Evolutionary conservation across 306 rosid species (phyloP), one percentile per base, ranked within the genome.

Genomic region (Dicorynia guianensis): DNA sequence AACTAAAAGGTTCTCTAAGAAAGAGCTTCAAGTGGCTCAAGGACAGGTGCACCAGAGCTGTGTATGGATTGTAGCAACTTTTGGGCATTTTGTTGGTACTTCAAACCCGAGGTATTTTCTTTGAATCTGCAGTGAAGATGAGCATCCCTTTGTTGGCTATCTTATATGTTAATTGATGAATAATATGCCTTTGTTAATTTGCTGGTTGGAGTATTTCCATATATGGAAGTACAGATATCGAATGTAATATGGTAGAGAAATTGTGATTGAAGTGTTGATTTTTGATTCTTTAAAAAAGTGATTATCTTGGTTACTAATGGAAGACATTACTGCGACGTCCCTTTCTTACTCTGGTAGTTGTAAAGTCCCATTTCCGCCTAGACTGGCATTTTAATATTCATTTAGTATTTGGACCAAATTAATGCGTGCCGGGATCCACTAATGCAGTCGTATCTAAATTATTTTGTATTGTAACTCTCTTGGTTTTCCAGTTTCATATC

Each of bases 11-110:
- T 3, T 85, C 95, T 40, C 40, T 94, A 7, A 81, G 93, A 75
- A 94, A 90, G 88, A 91, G 96, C 75, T 86, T 91, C 74, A 82
- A 85, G 84, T 94, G 98, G 98, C 77, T 94, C 49, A 94, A 91
- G 81, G 93, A 94, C 19, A 84, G 92, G 53, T 94, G 87, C 80
- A 74, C 74, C 62, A 87, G 93, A 75, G 91, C 84, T 55, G 94
- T 92, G n/a, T 39, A 79, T 67, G 96, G 98, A 1, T 86, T 89
- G 90, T 93, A 89, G 84, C 65, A 36, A 40, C 44, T 55, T 56
- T 15, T 66, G 39, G 11, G 46, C 10, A 18, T 69, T 35, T 20
- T 17, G 9, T 47, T 18, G 13, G 8, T 49, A 11, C 42, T 67
- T 47, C 64, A 48, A 47, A 18, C 47, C 57, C 54, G 39, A 52